Evolutionary conservation across 2,329 filamentous ascomycete genomes (phyloP).

Genomic region (Xylariales sp.): DNA sequence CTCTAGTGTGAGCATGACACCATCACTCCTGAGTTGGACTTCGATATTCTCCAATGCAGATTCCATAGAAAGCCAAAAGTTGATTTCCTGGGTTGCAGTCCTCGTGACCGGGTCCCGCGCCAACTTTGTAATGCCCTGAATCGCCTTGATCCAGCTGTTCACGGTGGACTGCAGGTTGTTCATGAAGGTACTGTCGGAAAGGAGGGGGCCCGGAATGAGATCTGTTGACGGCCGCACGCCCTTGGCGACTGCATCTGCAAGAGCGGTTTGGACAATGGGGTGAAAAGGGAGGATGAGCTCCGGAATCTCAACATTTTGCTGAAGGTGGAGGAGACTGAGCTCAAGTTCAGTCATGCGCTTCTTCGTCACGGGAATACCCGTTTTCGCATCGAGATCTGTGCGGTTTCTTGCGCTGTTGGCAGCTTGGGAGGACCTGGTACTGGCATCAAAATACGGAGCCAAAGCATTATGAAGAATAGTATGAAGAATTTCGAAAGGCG

Average conservation of each 20-base stretch:
- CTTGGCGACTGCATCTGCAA: constrained; percentile 70
- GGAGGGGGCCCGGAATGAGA: constrained; percentile 67
- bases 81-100: constrained; percentile 94
- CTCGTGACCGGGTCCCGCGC: constrained; percentile 71
- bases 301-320: constrained; percentile 97
- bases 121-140: constrained; percentile 93
- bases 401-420: constrained; percentile 64
- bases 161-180: constrained; percentile 92
- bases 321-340: constrained; percentile 81
- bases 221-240: constrained; percentile 71
- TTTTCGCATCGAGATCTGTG: constrained; percentile 84
- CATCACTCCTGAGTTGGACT: constrained; percentile 79
- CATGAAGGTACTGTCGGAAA: constrained; percentile 86
- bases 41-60: constrained; percentile 89
- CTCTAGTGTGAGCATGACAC: constrained; percentile 85
- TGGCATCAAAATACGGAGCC: constrained; percentile 95
- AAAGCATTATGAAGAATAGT: constrained; percentile 87
- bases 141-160: constrained; percentile 98
- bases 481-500: constrained; percentile 89
- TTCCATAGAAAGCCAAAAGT: constrained; percentile 99
- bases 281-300: constrained; percentile 85
- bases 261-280: constrained; percentile 77
- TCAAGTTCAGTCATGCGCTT: constrained; percentile 95
- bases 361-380: constrained; percentile 93
- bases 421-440: constrained; percentile 75